phyloP scores from a whole-genome alignment of 2,329 filamentous ascomycete species.

The Cladosporium sp. region DNA sequence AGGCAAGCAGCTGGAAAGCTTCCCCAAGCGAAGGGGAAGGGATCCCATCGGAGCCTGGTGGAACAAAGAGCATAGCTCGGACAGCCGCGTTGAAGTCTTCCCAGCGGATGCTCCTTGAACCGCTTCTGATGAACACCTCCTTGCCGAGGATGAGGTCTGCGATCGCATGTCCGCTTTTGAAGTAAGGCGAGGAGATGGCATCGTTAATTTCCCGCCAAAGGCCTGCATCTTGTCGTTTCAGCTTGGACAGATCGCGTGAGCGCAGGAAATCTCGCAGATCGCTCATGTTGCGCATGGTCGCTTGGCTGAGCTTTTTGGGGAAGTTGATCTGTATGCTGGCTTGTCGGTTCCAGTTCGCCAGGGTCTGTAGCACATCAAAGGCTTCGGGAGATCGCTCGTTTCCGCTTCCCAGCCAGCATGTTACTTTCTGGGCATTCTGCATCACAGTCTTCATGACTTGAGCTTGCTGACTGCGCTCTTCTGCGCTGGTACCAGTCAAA shows the following conservation, averaged over 20 bases:
- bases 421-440: background rate
- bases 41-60: background rate
- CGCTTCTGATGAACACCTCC: constrained; percentile 9
- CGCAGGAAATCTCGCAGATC: constrained; percentile 3
- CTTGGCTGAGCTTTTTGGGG: background rate
- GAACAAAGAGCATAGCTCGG: background rate
- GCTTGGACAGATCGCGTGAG: background rate
- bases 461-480: constrained; percentile 20
- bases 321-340: background rate
- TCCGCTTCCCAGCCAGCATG: constrained; percentile 1
- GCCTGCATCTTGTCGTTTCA: background rate
- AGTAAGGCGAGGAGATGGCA: constrained; percentile 13
- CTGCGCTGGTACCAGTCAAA: constrained; percentile 10
- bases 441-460: constrained; percentile 14
- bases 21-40: background rate
- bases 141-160: constrained; percentile 19
- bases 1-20: constrained; percentile 1
- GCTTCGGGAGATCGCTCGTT: background rate
- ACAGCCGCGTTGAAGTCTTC: constrained; percentile 5
- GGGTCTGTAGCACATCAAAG: constrained; percentile 12
- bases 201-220: background rate
- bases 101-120: background rate
- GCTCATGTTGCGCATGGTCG: constrained; percentile 12
- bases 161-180: constrained; percentile 11
- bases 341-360: constrained; percentile 18